Evolutionary conservation across 768 basidiomycete species (phyloP), one percentile per base, ranked within the genome.

Genomic region (Stropharia rugosoannulata): DNA sequence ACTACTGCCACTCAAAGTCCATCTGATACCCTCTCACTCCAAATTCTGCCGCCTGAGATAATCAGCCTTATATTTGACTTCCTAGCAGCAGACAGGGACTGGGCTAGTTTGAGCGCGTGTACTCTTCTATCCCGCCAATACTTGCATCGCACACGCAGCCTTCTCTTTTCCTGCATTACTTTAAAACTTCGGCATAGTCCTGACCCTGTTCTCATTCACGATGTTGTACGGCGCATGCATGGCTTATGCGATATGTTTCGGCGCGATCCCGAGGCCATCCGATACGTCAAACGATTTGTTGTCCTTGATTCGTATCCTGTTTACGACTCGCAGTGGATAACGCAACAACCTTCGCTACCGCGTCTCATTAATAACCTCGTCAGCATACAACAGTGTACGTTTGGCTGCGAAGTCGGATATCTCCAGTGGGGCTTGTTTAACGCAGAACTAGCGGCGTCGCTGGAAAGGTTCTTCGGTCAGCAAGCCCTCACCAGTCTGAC

Each of bases 271-370:
- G 55, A 56, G 16, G 40, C 49, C 29, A 49, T 35, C 18, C 36
- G 42, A 39, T 59, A 38, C 13, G 56, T 64, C 16, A 55, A 59
- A 37, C 55, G 53, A 2, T 47, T 64, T 44, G 55, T 47, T 41
- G 22, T 64, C 1, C 54, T 64, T 18, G 62, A 64, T 38, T 61
- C 60, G 12, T 61, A 61, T 51, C 60, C 62, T 4, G 56, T 61
- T 42, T 64, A 61, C 54, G 58, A 64, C 36, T 64, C 60, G 4
- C 58, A 61, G 39, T 61, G 60, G 62, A 64, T 64, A 27, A 61
- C 62, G 3, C 58, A 58, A 49, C 62, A 64, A 29, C 27, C 40
- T 15, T 41, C 27, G 13, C 51, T 64, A 7, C 58, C 60, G 6
- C 47, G 41, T 13, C 54, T 64, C 11, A 42, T 64, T 25, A 47